These are phyloP conservation scores for Phytophthora multivora DNA, from an alignment of 352 stramenopile species.

Conservation along the genomic window DNA sequence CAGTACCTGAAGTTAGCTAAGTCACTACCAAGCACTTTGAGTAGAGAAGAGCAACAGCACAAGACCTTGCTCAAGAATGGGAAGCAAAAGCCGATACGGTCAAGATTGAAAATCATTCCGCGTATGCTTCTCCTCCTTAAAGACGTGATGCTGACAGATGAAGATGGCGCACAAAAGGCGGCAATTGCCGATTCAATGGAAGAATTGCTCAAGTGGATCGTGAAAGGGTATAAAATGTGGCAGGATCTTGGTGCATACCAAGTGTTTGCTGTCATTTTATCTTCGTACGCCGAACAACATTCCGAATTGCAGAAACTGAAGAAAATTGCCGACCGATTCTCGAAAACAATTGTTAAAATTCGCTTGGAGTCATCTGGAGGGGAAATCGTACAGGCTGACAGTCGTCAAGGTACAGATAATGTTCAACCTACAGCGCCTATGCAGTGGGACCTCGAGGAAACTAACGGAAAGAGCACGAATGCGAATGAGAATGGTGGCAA, in stretches of 20 bases:
- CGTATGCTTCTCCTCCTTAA: conserved; percentile 2
- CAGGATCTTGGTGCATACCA: conserved; percentile 5
- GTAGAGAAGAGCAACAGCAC: no score
- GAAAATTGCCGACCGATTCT: not conserved
- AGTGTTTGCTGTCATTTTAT: conserved; percentile 4
- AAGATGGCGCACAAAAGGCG: not conserved
- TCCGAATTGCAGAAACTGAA: not conserved
- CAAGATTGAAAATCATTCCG: not conserved
- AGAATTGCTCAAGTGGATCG: conserved; percentile 4
- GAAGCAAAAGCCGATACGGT: not conserved
- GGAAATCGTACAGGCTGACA: no score
- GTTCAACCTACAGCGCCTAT: not conserved
- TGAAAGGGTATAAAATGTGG: not conserved
- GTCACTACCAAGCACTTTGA: not conserved
- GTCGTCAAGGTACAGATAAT: not conserved
- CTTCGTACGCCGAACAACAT: not conserved
- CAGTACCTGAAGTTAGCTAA: not conserved
- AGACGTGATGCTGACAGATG: conserved; percentile 3
- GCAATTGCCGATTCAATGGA: not conserved
- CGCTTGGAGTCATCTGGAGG: not conserved
- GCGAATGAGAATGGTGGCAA: not conserved
- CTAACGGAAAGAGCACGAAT: no score
- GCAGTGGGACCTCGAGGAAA: no score
- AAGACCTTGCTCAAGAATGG: not conserved
- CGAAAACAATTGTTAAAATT: not conserved